Conservation (phyloP, 305 asterid genomes). For the Coffea humblotiana region DNA sequence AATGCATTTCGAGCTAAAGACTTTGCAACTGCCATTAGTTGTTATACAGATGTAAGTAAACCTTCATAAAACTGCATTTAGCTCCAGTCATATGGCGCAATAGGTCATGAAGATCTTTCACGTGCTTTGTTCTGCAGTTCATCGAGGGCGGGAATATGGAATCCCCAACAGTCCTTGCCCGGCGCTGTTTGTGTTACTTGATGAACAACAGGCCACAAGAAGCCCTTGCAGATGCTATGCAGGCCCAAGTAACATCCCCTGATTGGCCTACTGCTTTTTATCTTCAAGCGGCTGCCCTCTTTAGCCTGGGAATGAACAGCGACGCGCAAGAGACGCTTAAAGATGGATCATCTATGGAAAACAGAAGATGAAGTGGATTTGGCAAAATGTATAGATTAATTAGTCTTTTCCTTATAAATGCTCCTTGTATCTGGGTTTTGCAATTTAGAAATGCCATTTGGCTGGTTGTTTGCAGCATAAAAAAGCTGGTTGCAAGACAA, state of each 20-base stretch:
- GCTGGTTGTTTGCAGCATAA: background rate
- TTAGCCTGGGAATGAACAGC: slow-evolving; percentile 43
- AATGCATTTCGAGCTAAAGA: slow-evolving; percentile 42
- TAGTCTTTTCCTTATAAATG: background rate
- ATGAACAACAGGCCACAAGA: slow-evolving; percentile 40
- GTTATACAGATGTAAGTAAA: slow-evolving; percentile 40
- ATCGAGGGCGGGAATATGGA: slow-evolving; percentile 38
- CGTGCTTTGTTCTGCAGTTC: slow-evolving; percentile 31
- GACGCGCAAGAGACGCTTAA: slow-evolving; percentile 41
- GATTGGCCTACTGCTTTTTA: slow-evolving; percentile 51
- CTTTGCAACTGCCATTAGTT: slow-evolving; percentile 37
- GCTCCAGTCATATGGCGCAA: background rate
- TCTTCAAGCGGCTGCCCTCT: slow-evolving; percentile 54
- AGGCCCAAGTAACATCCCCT: slow-evolving; percentile 46
- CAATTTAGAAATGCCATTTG: background rate
- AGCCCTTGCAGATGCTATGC: slow-evolving; percentile 58
- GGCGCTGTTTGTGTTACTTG: slow-evolving; percentile 48
- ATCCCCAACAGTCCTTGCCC: slow-evolving; percentile 48
- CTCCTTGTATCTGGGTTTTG: slow-evolving; percentile 10
- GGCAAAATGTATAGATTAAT: slow-evolving; percentile 17
- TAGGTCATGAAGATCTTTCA: background rate
- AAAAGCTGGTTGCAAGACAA: slow-evolving; percentile 15
- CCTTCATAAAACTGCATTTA: background rate
- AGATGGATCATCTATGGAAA: slow-evolving; percentile 43
- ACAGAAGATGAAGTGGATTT: slow-evolving; percentile 28